These are phyloP conservation scores for Albatrellus sp. DNA, from an alignment of 1,284 basidiomycete species.

Conservation along the genomic window DNA sequence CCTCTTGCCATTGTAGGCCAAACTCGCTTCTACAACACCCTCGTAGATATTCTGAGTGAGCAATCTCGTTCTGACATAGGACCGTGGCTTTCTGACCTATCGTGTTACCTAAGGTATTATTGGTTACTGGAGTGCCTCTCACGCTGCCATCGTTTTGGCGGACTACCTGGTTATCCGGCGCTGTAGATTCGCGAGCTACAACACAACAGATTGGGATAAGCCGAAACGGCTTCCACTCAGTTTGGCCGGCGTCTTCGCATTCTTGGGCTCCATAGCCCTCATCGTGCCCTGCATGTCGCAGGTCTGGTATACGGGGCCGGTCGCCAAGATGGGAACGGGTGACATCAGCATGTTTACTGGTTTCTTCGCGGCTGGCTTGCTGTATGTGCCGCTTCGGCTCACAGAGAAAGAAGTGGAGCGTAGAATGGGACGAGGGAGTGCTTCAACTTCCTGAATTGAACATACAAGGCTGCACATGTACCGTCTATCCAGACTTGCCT, in stretches of 20 bases:
- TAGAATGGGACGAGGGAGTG: constrained; percentile 1
- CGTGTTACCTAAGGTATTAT: constrained; percentile 27
- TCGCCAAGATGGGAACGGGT: constrained; percentile 35
- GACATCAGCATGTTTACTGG: constrained; percentile 44
- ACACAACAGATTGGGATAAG: constrained; percentile 28
- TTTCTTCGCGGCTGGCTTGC: constrained; percentile 25
- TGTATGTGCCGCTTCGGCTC: constrained; percentile 27
- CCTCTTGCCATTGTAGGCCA: constrained; percentile 49
- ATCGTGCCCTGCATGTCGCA: constrained; percentile 50
- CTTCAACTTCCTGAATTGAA: too few relatives aligned
- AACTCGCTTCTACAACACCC: constrained; percentile 42
- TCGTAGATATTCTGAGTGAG: constrained; percentile 42
- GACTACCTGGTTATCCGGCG: constrained; percentile 49
- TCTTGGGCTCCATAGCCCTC: constrained; percentile 31
- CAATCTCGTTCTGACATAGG: constrained; percentile 4
- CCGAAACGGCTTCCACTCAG: constrained; percentile 29
- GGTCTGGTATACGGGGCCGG: constrained; percentile 40
- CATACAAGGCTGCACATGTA: too few relatives aligned
- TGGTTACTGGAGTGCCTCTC: constrained; percentile 51
- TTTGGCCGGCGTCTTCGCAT: constrained; percentile 35
- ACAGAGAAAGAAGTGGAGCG: constrained; percentile 22
- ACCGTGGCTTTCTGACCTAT: constrained; percentile 1
- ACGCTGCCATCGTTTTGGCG: constrained; percentile 36
- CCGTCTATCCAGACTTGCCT: too few relatives aligned
- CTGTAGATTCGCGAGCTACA: constrained; percentile 20